Conservation (phyloP, 164 flowering plant species). For the Amborella trichopoda region DNA sequence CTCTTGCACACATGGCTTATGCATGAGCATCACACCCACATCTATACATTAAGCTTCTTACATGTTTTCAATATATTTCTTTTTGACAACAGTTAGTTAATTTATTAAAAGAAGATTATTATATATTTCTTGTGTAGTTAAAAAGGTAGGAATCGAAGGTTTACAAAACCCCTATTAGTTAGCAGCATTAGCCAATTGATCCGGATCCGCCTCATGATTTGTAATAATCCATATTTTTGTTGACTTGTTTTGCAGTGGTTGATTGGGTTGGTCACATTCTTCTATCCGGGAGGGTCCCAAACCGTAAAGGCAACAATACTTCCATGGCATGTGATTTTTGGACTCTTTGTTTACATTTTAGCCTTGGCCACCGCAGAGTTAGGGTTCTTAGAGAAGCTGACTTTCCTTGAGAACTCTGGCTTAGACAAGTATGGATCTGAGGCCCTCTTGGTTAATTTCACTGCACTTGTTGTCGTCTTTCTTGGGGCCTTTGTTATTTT, state of each 20-base stretch:
- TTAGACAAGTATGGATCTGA: constrained; percentile 64
- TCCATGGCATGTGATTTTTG: constrained; percentile 81
- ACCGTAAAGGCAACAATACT: constrained; percentile 32
- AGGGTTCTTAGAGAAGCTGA: constrained; percentile 89
- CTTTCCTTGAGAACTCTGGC: constrained; percentile 75
- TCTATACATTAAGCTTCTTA: no score
- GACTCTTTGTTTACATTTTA: constrained; percentile 46
- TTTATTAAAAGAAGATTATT: no score
- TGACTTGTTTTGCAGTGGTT: constrained; percentile 49
- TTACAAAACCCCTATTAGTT: no score
- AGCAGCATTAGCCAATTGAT: no score
- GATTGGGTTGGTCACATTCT: constrained; percentile 62
- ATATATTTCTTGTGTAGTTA: no score
- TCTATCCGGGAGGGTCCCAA: constrained; percentile 59
- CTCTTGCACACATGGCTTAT: no score
- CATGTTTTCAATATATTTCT: no score
- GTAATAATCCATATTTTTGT: neutral
- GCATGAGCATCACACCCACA: no score
- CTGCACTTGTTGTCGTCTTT: constrained; percentile 45
- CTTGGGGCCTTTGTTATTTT: constrained; percentile 52
- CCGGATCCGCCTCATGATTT: no score
- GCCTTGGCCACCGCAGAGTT: constrained; percentile 50
- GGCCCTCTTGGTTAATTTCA: constrained; percentile 85
- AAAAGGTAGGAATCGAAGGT: no score
- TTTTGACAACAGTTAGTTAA: no score